These are phyloP conservation scores for Cyberlindnera euphorbiiphila DNA, from an alignment of 805 yeast species.

Conservation along the genomic window DNA sequence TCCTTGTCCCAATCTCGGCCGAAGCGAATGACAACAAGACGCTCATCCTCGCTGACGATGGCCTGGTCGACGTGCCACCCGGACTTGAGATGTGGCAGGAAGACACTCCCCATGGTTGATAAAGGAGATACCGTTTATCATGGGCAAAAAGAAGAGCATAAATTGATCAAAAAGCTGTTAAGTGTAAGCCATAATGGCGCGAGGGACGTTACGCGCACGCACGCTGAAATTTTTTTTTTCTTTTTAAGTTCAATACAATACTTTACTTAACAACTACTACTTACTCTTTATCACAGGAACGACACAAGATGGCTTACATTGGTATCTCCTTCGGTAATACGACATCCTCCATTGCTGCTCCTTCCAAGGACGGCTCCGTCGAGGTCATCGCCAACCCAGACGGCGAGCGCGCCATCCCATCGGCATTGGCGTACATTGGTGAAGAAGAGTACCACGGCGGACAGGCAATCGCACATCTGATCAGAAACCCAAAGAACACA, in stretches of 20 bases:
- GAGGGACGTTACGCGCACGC: conserved; percentile 2
- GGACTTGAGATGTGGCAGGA: conserved; percentile 6
- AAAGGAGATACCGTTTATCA: too few species aligned
- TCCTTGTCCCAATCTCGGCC: conserved; percentile 75
- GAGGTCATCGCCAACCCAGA: conserved; percentile 99
- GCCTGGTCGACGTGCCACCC: conserved; percentile 93
- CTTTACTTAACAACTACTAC: not conserved
- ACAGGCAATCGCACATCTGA: conserved; percentile 88
- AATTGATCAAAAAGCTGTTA: too few species aligned
- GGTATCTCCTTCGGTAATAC: conserved; percentile 98
- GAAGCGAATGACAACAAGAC: conserved; percentile 83
- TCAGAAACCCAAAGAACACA: conserved; percentile 86
- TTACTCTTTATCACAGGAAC: not conserved
- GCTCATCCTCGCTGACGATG: conserved; percentile 76
- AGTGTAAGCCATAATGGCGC: too few species aligned
- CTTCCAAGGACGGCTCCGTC: conserved; percentile 80
- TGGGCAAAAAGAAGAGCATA: too few species aligned
- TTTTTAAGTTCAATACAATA: not conserved
- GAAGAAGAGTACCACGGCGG: conserved; percentile 96
- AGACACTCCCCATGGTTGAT: conserved; percentile 4
- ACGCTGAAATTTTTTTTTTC: conserved; percentile 6
- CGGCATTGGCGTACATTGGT: conserved; percentile 87
- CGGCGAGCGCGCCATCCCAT: conserved; percentile 96
- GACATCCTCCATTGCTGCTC: conserved; percentile 89
- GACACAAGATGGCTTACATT: conserved; percentile 50